Evolutionary conservation across 2,329 filamentous ascomycete genomes (phyloP).

Genomic region (Neofusicoccum laricinum): DNA sequence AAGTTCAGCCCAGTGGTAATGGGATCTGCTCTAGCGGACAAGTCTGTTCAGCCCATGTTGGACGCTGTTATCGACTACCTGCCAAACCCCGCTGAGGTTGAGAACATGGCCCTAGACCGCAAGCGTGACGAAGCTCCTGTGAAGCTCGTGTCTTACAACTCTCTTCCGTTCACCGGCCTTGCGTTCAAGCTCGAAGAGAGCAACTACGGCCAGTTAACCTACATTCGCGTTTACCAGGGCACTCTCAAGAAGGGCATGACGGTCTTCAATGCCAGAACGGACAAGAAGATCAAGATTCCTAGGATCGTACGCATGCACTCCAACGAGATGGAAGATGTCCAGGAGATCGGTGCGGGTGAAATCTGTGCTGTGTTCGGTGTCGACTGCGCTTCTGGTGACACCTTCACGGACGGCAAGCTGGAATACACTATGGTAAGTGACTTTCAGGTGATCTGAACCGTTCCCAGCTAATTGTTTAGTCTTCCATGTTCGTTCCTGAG

Average conservation of each 20-base stretch:
- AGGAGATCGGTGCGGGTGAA: slow-evolving; percentile 89
- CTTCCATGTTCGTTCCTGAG: slow-evolving; percentile 96
- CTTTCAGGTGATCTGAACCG: too few relatives aligned
- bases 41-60: slow-evolving; percentile 92
- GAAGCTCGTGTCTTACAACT: slow-evolving; percentile 88
- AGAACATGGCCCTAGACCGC: slow-evolving; percentile 85
- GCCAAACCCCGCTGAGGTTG: slow-evolving; percentile 84
- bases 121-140: slow-evolving; percentile 75
- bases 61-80: slow-evolving; percentile 96
- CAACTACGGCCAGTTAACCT: slow-evolving; percentile 96
- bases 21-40: slow-evolving; percentile 93
- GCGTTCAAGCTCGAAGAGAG: slow-evolving; percentile 99
- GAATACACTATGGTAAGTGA: slow-evolving; percentile 76
- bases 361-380: slow-evolving; percentile 98
- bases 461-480: slow-evolving; percentile 32
- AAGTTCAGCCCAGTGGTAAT: slow-evolving; percentile 96
- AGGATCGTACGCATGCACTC: slow-evolving; percentile 99
- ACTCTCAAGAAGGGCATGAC: slow-evolving; percentile 82
- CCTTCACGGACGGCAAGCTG: slow-evolving; percentile 89
- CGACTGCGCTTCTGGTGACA: slow-evolving; percentile 95
- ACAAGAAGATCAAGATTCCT: slow-evolving; percentile 95
- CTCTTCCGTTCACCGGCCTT: slow-evolving; percentile 87
- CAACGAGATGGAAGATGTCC: slow-evolving; percentile 97
- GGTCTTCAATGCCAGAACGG: slow-evolving; percentile 88
- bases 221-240: slow-evolving; percentile 97